Conservation (phyloP, 352 stramenopile genomes). For the Phytophthora ohioensis region DNA sequence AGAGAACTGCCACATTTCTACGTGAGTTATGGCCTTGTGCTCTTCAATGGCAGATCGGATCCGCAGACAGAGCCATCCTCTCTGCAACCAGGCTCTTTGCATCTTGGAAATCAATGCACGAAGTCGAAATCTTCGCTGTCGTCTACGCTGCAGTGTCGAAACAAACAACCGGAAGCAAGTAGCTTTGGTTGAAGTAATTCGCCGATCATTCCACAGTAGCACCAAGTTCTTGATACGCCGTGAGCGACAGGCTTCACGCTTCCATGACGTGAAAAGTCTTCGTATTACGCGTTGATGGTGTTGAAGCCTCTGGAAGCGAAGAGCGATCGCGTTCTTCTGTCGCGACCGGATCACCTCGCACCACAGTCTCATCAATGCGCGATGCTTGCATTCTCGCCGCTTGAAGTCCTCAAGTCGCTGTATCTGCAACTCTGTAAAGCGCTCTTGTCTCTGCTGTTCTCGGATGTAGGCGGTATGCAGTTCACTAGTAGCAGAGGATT, state of each 20-base stretch:
- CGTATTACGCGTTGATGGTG: constrained; percentile 4
- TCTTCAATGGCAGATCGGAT: constrained; percentile 30
- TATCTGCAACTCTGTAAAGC: constrained; percentile 31
- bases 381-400: constrained; percentile 21
- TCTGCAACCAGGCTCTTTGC: constrained; percentile 24
- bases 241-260: not conserved
- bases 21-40: constrained; percentile 20
- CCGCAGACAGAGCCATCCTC: constrained; percentile 34
- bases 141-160: constrained; percentile 9
- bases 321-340: constrained; percentile 30
- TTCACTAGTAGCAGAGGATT: constrained; percentile 43
- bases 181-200: not conserved
- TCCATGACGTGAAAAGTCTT: constrained; percentile 32
- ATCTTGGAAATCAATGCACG: constrained; percentile 22
- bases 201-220: constrained; percentile 6
- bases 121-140: constrained; percentile 31
- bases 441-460: constrained; percentile 34
- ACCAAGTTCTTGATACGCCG: constrained; percentile 1
- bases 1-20: constrained; percentile 33
- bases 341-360: constrained; percentile 12
- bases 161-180: constrained; percentile 22
- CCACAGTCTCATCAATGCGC: constrained; percentile 28
- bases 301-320: constrained; percentile 32
- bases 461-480: constrained; percentile 36
- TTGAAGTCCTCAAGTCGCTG: constrained; percentile 31